These are phyloP conservation scores for Neopestalotiopsis sp. DNA, from an alignment of 2,329 filamentous ascomycete genomes.

Conservation along the genomic window DNA sequence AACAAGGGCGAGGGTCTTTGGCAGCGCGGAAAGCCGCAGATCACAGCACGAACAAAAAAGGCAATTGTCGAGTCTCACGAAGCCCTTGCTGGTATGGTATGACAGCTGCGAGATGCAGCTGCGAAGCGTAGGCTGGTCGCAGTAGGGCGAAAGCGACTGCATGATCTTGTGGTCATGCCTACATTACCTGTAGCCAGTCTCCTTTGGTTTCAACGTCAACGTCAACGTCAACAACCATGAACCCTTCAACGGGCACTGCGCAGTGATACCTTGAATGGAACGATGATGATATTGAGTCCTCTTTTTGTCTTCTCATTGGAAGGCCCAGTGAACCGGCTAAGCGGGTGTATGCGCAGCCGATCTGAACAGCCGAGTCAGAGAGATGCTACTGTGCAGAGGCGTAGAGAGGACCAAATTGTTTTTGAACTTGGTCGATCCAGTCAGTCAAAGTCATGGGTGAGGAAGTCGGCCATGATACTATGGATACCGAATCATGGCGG, in stretches of 20 bases:
- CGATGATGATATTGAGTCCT: neutral
- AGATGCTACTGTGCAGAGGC: neutral
- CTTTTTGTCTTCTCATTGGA: neutral
- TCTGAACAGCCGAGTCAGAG: neutral
- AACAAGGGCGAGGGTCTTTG: neutral
- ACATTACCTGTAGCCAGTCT: neutral
- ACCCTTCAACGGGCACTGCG: neutral
- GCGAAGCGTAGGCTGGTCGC: constrained; percentile 29
- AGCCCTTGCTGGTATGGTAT: constrained; percentile 8
- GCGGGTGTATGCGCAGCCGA: neutral
- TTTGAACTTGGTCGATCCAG: neutral
- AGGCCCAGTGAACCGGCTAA: neutral
- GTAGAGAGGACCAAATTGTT: neutral
- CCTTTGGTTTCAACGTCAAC: neutral
- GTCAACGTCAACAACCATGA: neutral
- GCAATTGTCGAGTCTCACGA: neutral
- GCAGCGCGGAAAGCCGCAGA: neutral
- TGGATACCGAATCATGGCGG: neutral
- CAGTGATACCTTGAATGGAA: neutral
- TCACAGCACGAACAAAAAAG: constrained; percentile 8
- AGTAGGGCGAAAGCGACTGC: constrained; percentile 18
- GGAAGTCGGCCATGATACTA: neutral
- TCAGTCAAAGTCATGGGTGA: neutral
- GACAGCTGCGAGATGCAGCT: constrained; percentile 19
- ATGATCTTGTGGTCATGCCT: constrained; percentile 10